These are phyloP conservation scores for Colletotrichum orbiculare DNA, from an alignment of 2,329 filamentous ascomycete species.

Conservation along the genomic window DNA sequence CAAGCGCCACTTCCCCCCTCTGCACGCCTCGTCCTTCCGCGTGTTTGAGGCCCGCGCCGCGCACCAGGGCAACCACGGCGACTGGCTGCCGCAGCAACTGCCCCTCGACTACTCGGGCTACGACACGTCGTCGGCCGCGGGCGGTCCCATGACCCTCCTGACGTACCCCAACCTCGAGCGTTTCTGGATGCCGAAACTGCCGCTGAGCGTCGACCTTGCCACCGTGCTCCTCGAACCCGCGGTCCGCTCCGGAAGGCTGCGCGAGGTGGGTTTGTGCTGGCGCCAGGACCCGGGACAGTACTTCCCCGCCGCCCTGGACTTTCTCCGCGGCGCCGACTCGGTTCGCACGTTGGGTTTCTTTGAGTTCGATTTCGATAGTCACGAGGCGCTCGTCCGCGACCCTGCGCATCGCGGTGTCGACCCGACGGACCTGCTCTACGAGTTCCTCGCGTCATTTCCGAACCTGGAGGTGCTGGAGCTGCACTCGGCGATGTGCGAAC, in stretches of 20 bases:
- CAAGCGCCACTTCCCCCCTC: conserved; percentile 35
- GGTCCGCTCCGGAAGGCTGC: conserved; percentile 43
- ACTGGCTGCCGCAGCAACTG: conserved; percentile 40
- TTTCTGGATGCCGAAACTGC: conserved; percentile 35
- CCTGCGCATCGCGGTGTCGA: conserved; percentile 25
- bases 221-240: conserved; percentile 40
- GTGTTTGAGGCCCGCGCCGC: conserved; percentile 42
- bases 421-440: conserved; percentile 24
- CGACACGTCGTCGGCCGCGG: conserved; percentile 5
- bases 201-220: conserved; percentile 31
- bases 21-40: conserved; percentile 38
- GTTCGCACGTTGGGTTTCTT: conserved; percentile 49
- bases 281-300: conserved; percentile 40
- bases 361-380: conserved; percentile 47
- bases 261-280: conserved; percentile 43
- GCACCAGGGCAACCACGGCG: conserved; percentile 46
- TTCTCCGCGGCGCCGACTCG: conserved; percentile 48
- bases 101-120: conserved; percentile 35
- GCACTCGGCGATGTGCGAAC: conserved; percentile 24
- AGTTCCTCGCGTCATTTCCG: conserved; percentile 37
- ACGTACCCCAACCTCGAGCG: conserved; percentile 35
- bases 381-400: conserved; percentile 31
- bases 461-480: conserved; percentile 37
- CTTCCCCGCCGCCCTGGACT: conserved; percentile 45
- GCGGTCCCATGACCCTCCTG: conserved; percentile 8